phyloP scores from a whole-genome alignment of 176 grass and related monocot genomes.

The Elaeis guineensis region DNA sequence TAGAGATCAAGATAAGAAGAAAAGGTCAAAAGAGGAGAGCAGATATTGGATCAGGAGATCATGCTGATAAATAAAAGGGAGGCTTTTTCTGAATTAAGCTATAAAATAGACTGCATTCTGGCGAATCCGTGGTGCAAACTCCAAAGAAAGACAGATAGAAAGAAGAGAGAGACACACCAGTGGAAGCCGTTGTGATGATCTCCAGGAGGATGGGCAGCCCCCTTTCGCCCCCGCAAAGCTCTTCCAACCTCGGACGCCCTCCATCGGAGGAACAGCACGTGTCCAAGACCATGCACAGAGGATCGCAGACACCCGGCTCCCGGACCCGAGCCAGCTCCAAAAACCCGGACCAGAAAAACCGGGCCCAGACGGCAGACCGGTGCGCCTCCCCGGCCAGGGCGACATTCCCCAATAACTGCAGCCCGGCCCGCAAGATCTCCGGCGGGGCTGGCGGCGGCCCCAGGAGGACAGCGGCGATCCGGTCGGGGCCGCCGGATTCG shows the following conservation, averaged over 20 bases:
- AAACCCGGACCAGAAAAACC: conserved; percentile 51
- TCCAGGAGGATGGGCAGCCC: conserved; percentile 46
- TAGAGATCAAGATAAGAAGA: no score
- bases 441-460: conserved; percentile 5
- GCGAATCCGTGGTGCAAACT: no score
- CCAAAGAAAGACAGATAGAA: not conserved
- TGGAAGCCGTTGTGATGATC: conserved; percentile 38
- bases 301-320: conserved; percentile 45
- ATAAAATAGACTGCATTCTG: no score
- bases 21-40: no score
- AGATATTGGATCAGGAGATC: no score
- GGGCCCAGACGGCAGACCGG: conserved; percentile 51
- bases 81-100: no score
- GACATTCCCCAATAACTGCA: conserved; percentile 68
- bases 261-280: conserved; percentile 58
- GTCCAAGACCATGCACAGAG: conserved; percentile 89
- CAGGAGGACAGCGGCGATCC: conserved; percentile 27
- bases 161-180: conserved; percentile 29
- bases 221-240: conserved; percentile 34
- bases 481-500: conserved; percentile 25
- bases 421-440: conserved; percentile 38
- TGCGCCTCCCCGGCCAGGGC: conserved; percentile 51
- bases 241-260: conserved; percentile 36
- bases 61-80: no score
- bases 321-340: conserved; percentile 31